phyloP scores from a whole-genome alignment of 345 rosid species.

The Microthlaspi erraticum region DNA sequence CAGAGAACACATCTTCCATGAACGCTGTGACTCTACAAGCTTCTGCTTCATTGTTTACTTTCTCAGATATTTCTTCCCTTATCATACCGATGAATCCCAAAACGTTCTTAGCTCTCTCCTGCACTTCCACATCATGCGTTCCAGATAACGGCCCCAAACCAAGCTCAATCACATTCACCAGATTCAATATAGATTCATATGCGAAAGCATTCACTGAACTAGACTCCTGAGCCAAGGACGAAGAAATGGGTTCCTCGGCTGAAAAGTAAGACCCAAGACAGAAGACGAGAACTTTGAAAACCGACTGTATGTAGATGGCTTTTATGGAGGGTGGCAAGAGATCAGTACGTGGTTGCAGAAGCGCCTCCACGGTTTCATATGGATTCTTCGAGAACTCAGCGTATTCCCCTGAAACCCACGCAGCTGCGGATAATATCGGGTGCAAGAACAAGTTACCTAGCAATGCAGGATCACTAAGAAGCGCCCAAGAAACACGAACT shows the following conservation, averaged over 20 bases:
- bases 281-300: slow-evolving; percentile 68
- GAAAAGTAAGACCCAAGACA: slow-evolving; percentile 54
- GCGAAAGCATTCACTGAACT: slow-evolving; percentile 41
- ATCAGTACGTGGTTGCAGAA: slow-evolving; percentile 82
- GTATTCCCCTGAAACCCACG: slow-evolving; percentile 92
- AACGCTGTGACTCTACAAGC: slow-evolving; percentile 51
- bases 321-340: slow-evolving; percentile 71
- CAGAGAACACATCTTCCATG: slow-evolving; percentile 65
- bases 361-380: slow-evolving; percentile 75
- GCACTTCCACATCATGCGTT: slow-evolving; percentile 74
- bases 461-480: slow-evolving; percentile 96
- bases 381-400: slow-evolving; percentile 69
- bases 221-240: slow-evolving; percentile 42
- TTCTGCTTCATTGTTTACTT: slow-evolving; percentile 43
- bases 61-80: slow-evolving; percentile 50
- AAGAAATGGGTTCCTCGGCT: slow-evolving; percentile 35
- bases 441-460: slow-evolving; percentile 84
- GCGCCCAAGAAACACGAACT: slow-evolving; percentile 65
- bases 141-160: slow-evolving; percentile 56
- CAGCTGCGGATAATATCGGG: slow-evolving; percentile 81
- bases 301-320: slow-evolving; percentile 72
- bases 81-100: slow-evolving; percentile 72
- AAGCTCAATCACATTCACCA: slow-evolving; percentile 60
- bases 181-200: slow-evolving; percentile 54
- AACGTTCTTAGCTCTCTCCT: slow-evolving; percentile 75